Percentiles rank a stretch among this genome's conserved stretches.
Evolutionary conservation across 208 protist genomes (phyloP).

Genomic region (Acanthamoeba rhysodes): DNA sequence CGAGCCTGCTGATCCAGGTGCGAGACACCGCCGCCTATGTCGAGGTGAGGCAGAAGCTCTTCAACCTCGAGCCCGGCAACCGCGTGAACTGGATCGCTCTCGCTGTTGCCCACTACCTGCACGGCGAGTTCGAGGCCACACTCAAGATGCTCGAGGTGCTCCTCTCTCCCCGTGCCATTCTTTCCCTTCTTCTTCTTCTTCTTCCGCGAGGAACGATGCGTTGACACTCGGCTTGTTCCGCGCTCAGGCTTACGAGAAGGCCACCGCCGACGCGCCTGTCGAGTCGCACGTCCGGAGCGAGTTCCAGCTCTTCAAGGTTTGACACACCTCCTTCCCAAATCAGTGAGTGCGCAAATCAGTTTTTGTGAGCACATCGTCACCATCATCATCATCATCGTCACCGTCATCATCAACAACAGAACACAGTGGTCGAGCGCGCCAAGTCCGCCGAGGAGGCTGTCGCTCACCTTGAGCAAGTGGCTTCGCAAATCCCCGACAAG

Average conservation of each 20-base stretch:
- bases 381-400: neutral
- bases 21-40: constrained; percentile 32
- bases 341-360: too few relatives aligned
- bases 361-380: neutral
- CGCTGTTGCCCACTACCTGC: constrained; percentile 49
- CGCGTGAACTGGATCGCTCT: constrained; percentile 53
- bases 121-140: constrained; percentile 3
- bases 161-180: too few relatives aligned
- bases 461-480: constrained; percentile 25
- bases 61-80: constrained; percentile 33
- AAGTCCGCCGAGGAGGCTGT: neutral
- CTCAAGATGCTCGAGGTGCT: constrained; percentile 32
- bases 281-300: constrained; percentile 24
- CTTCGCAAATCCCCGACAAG: constrained; percentile 30
- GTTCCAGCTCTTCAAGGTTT: constrained; percentile 54
- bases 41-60: constrained; percentile 31
- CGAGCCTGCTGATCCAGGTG: constrained; percentile 36
- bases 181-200: neutral
- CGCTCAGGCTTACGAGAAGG: constrained; percentile 13
- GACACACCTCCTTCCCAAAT: too few relatives aligned
- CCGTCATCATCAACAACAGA: neutral
- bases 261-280: neutral
- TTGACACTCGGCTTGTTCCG: neutral
- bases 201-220: neutral
- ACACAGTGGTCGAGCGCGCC: constrained; percentile 9